Evolutionary conservation across 495 filamentous ascomycete genomes (phyloP), one percentile per base, ranked within the genome.

Genomic region (Bombardia bombarda): DNA sequence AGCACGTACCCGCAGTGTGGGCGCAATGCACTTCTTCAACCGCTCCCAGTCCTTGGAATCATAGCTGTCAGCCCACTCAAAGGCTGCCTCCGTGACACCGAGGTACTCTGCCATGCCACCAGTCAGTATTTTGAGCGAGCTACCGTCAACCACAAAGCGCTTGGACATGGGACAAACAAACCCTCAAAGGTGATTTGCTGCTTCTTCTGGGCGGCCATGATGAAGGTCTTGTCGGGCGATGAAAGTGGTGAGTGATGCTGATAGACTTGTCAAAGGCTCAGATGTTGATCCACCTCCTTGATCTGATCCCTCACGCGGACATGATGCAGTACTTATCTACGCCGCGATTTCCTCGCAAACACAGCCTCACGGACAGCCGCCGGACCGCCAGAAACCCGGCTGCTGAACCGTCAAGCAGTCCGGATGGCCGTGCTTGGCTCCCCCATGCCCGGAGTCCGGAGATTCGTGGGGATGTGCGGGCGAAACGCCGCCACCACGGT

Each of bases 41-140:
- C 84, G 79, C 6, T 74, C 66, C 83, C 84, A 88, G 72, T 90
- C 80, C 72, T 84, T 90, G 53, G 70, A 74, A 65, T 89, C 85
- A 60, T 90, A 90, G 71, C 81, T 84, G 53, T 89, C 85, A 0
- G 80, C 84, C 85, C 85, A 90, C 48, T 88, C 82, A 60, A 84
- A 84, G 36, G 67, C 46, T 20, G 74, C 69, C 49, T 74, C 65
- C 26, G 53, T 66, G 24, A 68, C 52, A 28, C 69, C 75, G 56
- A 77, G 71, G 59, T 66, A 77, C 24, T 78, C 73, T 66, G 58
- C 31, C 18, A 71, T 66, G 56, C 31, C 32, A 18, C 5, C 21
- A 16, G 31, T 59, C 30, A 56, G 46, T 39, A 20, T 26, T 7
- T 32, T 13, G 21, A 21, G 16, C 3, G 7, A 7, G 26, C 7